Evolutionary conservation across 2,329 filamentous ascomycete genomes (phyloP), one percentile per base, ranked within the genome.

Genomic region (Metarhizium sp.): DNA sequence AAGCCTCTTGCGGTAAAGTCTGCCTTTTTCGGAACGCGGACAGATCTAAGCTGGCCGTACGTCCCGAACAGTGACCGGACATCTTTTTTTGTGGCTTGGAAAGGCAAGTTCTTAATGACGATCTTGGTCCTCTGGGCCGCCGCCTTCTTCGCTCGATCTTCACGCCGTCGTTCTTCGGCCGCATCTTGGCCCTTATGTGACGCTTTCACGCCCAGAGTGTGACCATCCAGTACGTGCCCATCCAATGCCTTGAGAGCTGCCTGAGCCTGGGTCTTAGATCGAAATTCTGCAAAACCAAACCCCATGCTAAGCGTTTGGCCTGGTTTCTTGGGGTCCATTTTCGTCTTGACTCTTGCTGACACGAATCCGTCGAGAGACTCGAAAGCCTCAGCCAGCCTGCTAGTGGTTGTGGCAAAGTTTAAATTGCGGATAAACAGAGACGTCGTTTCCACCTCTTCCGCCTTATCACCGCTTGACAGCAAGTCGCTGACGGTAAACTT

Each of bases 61-160:
- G 90, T 85, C 59, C 88, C 85, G 69, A 97, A 92, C 46, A 97
- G 78, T 54, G 87, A 78, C 59, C 90, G 84, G 57, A 99, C 80
- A 69, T 99, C 94, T 71, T 95, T 94, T 77, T 96, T 96, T 54
- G 85, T 87, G 51, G 89, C 87, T 75, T 97, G 90, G 75, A 99
- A 99, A 20, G 94, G 92, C 71, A 99, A 75, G 76, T 99, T 99
- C 78, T 97, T 99, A 76, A 99, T 87, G 72, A 97, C 86, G 67
- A 99, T 87, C 79, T 97, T 97, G 50, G 92, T 96, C 62, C 84
- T 82, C 67, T 85, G 83, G 16, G 81, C 81, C 29, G 88, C 85
- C 52, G 82, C 74, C 71, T 92, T 95, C 78, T 91, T 95, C 52
- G 87, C 85, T 60, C 81, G 84, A 66, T 97, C 91, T 61, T 92